Conservation (phyloP, 208 protist species). For the Wallacemonas sp. region DNA sequence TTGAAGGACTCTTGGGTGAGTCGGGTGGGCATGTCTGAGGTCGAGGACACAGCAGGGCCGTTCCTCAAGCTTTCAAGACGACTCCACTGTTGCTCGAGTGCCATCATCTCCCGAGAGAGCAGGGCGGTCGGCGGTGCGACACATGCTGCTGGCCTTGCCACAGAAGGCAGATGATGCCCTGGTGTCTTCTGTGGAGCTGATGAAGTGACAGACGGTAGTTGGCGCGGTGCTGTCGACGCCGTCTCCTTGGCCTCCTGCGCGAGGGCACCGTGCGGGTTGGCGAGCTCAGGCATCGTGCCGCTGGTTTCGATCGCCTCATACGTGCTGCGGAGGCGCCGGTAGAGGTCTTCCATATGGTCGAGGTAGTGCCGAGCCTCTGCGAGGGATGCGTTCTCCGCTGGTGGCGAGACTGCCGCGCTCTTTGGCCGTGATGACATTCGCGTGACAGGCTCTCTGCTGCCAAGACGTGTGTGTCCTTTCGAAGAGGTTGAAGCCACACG, state of each 20-base stretch:
- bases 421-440: no score
- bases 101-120: conserved; percentile 47
- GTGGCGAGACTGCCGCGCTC: not conserved
- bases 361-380: conserved; percentile 37
- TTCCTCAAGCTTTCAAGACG: conserved; percentile 66
- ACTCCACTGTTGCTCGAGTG: conserved; percentile 75
- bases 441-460: no score
- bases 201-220: not conserved
- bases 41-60: no score
- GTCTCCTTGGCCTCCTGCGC: not conserved
- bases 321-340: conserved; percentile 38
- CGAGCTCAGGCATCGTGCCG: not conserved
- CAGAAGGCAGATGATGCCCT: no score
- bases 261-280: not conserved
- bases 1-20: no score
- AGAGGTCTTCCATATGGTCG: conserved; percentile 59
- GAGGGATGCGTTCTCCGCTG: conserved; percentile 1
- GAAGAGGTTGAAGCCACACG: no score
- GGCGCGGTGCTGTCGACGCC: no score
- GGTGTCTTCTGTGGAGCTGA: no score
- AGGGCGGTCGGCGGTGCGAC: not conserved
- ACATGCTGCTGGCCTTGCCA: no score
- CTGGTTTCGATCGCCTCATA: conserved; percentile 34
- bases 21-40: no score
- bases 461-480: no score